Evolutionary conservation across 2,329 filamentous ascomycete genomes (phyloP), one percentile per base, ranked within the genome.

Genomic region (Venturia nashicola): DNA sequence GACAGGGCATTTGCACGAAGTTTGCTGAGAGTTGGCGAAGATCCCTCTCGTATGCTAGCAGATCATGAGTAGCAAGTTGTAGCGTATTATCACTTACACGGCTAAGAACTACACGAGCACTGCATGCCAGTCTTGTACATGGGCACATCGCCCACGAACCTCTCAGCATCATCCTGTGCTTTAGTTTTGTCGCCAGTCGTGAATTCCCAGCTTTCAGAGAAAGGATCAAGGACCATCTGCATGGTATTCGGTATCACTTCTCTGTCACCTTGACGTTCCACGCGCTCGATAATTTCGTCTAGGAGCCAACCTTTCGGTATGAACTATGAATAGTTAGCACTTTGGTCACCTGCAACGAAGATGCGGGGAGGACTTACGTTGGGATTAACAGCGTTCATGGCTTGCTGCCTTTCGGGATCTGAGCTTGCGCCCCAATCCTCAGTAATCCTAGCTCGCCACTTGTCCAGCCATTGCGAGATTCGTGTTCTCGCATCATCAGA

Each of bases 21-120:
- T 5, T 16, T n/a, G 14, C 43, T 46, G 43, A n/a, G 16, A 18
- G 18, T 6, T n/a, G 6, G 18, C 36, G 16, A n/a, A n/a, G 1
- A 5, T 46, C 20, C 16, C 3, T 20, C 9, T 7, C 7, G 43
- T 46, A 46, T n/a, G n/a, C 43, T 20, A 46, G 43, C 43, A n/a
- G 16, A 46, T 46, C 43, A 20, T 2, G n/a, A 20, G n/a, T 20
- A 20, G 9, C 5, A 20, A n/a, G n/a, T 18, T 2, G n/a, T 20
- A 18, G n/a, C 18, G n/a, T 46, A 20, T 34, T 34, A 27, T 55
- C n/a, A 20, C 9, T 20, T 27, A 39, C 14, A 20, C 20, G 23
- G 16, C 51, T 79, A 96, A 32, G 93, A 97, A 73, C 91, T 96
- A 76, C 94, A 99, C 73, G 90, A 96, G 74, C 94, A 97, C 78